Evolutionary conservation across 2,329 filamentous ascomycete genomes (phyloP).

Genomic region (Cladophialophora immunda): DNA sequence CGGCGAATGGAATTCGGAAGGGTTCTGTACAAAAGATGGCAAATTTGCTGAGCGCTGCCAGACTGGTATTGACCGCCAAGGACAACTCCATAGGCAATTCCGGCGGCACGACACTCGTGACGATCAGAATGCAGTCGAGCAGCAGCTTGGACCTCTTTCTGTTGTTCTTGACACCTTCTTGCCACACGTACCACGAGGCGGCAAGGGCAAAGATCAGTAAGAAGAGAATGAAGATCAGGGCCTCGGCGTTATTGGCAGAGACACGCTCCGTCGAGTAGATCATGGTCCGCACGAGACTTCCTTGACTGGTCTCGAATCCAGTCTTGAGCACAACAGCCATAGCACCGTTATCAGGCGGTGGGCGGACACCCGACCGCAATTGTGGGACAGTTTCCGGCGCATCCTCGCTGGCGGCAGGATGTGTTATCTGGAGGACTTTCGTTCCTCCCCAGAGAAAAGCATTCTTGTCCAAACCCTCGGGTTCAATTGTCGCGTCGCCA

Average conservation of each 20-base stretch:
- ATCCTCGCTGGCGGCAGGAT: constrained; percentile 80
- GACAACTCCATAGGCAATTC: constrained; percentile 98
- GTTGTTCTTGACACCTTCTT: constrained; percentile 91
- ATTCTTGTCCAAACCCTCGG: constrained; percentile 95
- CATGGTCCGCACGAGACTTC: constrained; percentile 97
- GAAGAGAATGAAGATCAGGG: constrained; percentile 97
- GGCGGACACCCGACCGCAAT: constrained; percentile 76
- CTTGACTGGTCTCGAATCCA: constrained; percentile 97
- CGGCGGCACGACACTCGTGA: constrained; percentile 97
- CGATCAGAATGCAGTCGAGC: constrained; percentile 94
- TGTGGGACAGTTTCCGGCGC: constrained; percentile 65
- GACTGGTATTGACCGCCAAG: constrained; percentile 94
- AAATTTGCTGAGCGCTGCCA: constrained; percentile 91
- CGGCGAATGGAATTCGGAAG: constrained; percentile 96
- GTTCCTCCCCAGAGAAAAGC: constrained; percentile 96
- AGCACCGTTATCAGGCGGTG: constrained; percentile 91
- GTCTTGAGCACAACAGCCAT: constrained; percentile 96
- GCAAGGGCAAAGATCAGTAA: constrained; percentile 94
- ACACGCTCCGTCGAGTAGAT: constrained; percentile 99
- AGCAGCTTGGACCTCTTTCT: constrained; percentile 97
- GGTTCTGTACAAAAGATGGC: constrained; percentile 99
- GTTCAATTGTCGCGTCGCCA: constrained; percentile 78
- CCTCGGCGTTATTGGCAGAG: constrained; percentile 97
- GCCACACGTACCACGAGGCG: constrained; percentile 99
- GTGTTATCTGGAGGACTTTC: constrained; percentile 94